These are phyloP conservation scores for Cladosporium austrohemisphaericum DNA, from an alignment of 2,329 filamentous ascomycete genomes.

Conservation along the genomic window DNA sequence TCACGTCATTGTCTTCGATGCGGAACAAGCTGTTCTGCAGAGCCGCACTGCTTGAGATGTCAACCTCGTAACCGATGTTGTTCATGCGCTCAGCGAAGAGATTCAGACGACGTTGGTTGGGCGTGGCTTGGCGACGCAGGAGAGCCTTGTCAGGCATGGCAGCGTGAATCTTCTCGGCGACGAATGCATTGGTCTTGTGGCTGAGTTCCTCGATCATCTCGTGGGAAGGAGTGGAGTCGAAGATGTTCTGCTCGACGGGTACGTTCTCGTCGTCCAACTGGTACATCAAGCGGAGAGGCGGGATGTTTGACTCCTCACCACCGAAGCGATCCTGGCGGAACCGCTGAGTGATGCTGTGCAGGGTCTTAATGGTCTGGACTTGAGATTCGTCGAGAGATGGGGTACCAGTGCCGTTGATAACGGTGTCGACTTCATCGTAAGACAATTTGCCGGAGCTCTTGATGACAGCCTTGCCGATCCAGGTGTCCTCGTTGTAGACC, in stretches of 20 bases:
- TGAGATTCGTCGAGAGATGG: conserved; percentile 61
- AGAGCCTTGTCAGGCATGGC: conserved; percentile 88
- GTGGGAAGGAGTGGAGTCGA: conserved; percentile 81
- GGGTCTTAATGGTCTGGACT: conserved; percentile 72
- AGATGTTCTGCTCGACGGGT: conserved; percentile 93
- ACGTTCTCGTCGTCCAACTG: conserved; percentile 98
- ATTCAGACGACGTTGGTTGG: conserved; percentile 81
- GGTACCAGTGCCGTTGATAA: conserved; percentile 56
- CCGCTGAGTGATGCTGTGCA: conserved; percentile 78
- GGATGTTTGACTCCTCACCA: conserved; percentile 69
- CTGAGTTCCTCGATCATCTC: conserved; percentile 94
- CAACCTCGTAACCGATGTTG: conserved; percentile 83
- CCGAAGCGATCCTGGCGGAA: conserved; percentile 86
- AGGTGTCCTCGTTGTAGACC: conserved; percentile 79
- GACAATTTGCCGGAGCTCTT: conserved; percentile 85
- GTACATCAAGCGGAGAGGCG: conserved; percentile 82
- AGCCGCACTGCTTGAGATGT: conserved; percentile 81
- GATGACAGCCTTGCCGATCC: conserved; percentile 90
- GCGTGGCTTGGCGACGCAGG: conserved; percentile 78
- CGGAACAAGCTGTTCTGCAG: conserved; percentile 95
- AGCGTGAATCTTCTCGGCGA: conserved; percentile 76
- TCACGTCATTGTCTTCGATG: conserved; percentile 80
- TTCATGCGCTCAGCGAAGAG: conserved; percentile 93
- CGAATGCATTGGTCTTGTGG: conserved; percentile 85
- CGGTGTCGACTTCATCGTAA: conserved; percentile 80